Conservation (phyloP, 2,329 filamentous ascomycete species). For the Neofusicoccum parvum region DNA sequence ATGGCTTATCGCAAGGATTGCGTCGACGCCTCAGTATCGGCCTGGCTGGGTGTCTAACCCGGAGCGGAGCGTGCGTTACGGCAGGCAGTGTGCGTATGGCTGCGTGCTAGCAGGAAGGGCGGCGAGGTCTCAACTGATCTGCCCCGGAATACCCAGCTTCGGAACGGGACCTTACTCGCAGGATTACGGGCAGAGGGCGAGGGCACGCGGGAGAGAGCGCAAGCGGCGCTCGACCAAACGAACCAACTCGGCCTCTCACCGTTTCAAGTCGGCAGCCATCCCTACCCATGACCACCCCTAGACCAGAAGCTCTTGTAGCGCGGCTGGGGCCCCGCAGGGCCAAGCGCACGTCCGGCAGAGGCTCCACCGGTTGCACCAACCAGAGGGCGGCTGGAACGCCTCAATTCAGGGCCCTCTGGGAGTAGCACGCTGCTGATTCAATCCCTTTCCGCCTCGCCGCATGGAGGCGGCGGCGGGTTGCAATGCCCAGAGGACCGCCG, state of each 20-base stretch:
- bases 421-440: background rate
- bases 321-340: conserved; percentile 14
- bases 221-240: conserved; percentile 1
- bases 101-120: background rate
- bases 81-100: conserved; percentile 3
- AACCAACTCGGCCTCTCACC: background rate
- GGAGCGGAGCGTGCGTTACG: conserved; percentile 7
- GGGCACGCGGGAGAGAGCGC: conserved; percentile 5
- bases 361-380: conserved; percentile 11
- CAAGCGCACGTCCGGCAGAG: background rate
- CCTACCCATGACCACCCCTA: conserved; percentile 8
- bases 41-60: conserved; percentile 1
- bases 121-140: conserved; percentile 4
- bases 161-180: background rate
- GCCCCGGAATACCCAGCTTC: background rate
- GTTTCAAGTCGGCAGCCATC: conserved; percentile 6
- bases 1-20: conserved; percentile 15
- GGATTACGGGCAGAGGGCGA: background rate
- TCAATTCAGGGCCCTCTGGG: background rate
- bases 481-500: background rate
- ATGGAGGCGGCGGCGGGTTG: background rate
- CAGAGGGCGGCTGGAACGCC: conserved; percentile 13
- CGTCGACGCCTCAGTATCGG: background rate
- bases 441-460: background rate
- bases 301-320: conserved; percentile 1